These are phyloP conservation scores for Marchantia paleacea DNA, from an alignment of 225 moss, liverwort and hornwort species.

Conservation along the genomic window DNA sequence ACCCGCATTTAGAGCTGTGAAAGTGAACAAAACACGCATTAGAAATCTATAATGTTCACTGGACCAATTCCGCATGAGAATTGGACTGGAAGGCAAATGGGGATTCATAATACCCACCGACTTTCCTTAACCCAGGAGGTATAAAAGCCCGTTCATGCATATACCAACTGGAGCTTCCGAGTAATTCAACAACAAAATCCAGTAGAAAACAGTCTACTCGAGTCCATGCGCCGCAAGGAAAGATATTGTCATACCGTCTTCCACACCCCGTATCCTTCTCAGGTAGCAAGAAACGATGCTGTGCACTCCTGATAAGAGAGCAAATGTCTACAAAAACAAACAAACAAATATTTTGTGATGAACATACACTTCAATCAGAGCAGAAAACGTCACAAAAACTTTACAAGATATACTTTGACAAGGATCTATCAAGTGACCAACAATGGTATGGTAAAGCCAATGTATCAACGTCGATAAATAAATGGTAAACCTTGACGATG, in stretches of 20 bases:
- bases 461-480: neutral
- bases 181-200: too few relatives aligned
- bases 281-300: slow-evolving; percentile 81
- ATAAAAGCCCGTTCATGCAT: neutral
- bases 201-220: too few relatives aligned
- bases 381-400: neutral
- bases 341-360: neutral
- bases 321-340: slow-evolving; percentile 77
- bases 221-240: too few relatives aligned
- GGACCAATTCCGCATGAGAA: too few relatives aligned
- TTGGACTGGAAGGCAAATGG: neutral
- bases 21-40: slow-evolving; percentile 3
- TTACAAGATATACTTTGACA: too few relatives aligned
- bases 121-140: neutral
- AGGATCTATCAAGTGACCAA: too few relatives aligned
- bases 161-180: neutral
- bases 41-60: neutral
- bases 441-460: neutral
- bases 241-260: slow-evolving; percentile 62
- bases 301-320: slow-evolving; percentile 86
- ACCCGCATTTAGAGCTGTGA: slow-evolving; percentile 89
- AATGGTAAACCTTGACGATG: neutral
- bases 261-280: slow-evolving; percentile 77
- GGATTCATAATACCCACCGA: neutral
- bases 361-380: neutral